phyloP scores from a whole-genome alignment of 768 basidiomycete species.

The Pisolithus sp. region DNA sequence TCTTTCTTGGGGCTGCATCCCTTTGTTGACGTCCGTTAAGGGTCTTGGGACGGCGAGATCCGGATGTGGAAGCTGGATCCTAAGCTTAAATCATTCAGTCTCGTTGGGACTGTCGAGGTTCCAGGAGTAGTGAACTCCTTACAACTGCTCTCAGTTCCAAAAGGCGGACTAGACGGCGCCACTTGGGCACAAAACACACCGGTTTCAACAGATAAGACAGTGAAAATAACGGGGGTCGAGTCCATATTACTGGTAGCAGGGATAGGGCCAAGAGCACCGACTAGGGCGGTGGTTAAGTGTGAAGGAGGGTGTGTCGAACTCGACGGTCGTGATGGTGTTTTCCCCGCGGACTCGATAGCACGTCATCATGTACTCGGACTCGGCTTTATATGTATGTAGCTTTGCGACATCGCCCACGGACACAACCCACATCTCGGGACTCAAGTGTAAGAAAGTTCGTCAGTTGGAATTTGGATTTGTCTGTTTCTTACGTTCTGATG shows the following conservation, averaged over 20 bases:
- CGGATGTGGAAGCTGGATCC: constrained; percentile 88
- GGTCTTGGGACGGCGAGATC: constrained; percentile 89
- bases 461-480: constrained; percentile 27
- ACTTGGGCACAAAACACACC: constrained; percentile 30
- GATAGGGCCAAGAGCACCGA: constrained; percentile 81
- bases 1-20: neutral
- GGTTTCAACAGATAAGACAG: constrained; percentile 12
- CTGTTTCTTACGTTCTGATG: constrained; percentile 74
- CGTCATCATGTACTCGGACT: neutral
- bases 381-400: no score
- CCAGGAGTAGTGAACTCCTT: constrained; percentile 87
- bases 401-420: neutral
- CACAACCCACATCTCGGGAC: no score
- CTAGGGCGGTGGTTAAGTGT: constrained; percentile 83
- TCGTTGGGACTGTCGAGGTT: constrained; percentile 55
- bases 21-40: constrained; percentile 32
- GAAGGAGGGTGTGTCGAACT: constrained; percentile 67
- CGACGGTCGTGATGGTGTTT: constrained; percentile 58
- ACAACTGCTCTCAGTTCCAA: constrained; percentile 60
- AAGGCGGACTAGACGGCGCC: constrained; percentile 34
- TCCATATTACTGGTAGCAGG: constrained; percentile 68
- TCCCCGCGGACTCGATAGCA: constrained; percentile 31
- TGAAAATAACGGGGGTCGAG: constrained; percentile 31
- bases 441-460: no score
- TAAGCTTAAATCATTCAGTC: constrained; percentile 70